Evolutionary conservation across 2,329 filamentous ascomycete genomes (phyloP), one percentile per base, ranked within the genome.

Genomic region (Paecilomyces variotii): DNA sequence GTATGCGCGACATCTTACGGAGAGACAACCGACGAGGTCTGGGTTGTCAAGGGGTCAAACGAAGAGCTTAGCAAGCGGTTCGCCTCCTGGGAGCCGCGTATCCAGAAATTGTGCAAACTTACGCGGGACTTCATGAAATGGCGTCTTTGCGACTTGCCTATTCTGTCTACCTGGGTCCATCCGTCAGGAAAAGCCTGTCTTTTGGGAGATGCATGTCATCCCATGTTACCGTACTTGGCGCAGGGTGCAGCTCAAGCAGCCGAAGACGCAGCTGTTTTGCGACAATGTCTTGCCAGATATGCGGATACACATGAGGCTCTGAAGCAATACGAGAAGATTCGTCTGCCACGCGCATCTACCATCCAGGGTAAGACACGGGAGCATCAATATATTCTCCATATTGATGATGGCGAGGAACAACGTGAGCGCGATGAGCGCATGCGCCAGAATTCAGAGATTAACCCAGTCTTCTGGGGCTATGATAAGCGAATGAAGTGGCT

Each of bases 201-300:
- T 12, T 70, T 87, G 9, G 86, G 86, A 53, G 86, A 89, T 65
- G 81, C 85, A 2, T 87, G 84, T 69, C 86, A 89, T 66, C 84
- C 85, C 1, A 88, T 85, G 24, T 80, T 88, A 54, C 86, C 86
- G 0, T 85, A 88, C 65, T 78, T 87, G 3, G 84, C 82, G 52
- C 85, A 88, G 72, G 86, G 87, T 39, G 85, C 86, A 10, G 85
- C 86, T 7, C 86, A 87, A 76, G 84, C 85, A 7, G 84, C 87
- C 54, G 86, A 89, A 69, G 86, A 89, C 64, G 85, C 82, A 1
- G 84, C 82, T 3, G 81, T 84, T 1, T 70, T 88, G 19, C 82
- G 81, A 52, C 82, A 82, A 62, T 78, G 80, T 2, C 72, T 87
- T 26, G 71, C 72, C 55, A 69, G 70, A 35, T 35, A 56, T 26